Base-by-base conservation (phyloP, 331 rosid species). In the Malus hybrid region DNA sequence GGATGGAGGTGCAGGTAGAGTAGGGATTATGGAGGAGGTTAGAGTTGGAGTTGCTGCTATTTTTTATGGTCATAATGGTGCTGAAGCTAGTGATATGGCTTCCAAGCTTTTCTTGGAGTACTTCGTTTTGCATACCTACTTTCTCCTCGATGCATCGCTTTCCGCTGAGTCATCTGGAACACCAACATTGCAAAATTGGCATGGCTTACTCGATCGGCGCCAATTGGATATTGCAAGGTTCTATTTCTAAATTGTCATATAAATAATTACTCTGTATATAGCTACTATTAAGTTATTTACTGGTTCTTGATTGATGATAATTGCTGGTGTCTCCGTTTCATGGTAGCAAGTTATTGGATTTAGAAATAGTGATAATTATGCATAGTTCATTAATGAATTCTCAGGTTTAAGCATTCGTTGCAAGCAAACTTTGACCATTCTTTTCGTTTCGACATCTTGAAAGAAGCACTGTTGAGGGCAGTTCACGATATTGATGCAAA, bases 71-170 rank as follows among this genome's bases (percentile, higher is more conserved):
- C 98, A 93, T 75, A 88, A 90, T 62, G 98, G 98, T 2, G 93
- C 91, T 0, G 98, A 91, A 79, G 98, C 97, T 7, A 93, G 98
- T 78, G 97, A 93, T 42, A 90, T 87, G 96, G 94, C 97, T 6
- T 91, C 98, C 0, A 87, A 90, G 63, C 90, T 94, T 76, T 83
- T 94, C 63, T 34, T 90, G 84, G 98, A 94, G 89, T 94, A 94
- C 82, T 91, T 94, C 57, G 83, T 90, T 76, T 81, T 91, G 84
- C 98, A 90, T 76, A 88, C 97, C 48, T 94, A 87, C 85, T 94
- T 94, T 88, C 96, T 93, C 70, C 86, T 93, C 18, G 98, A 93
- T 84, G 94, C 97, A 19, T 81, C 90, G 48, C 48, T 42, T 42
- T 42, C 0, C 14, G 48, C 48, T 42, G 13, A 1, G 4, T 42